A percentile compares a stretch with the other conserved stretches of the same genome.
These are phyloP conservation scores for Podospora comata DNA, from an alignment of 495 filamentous ascomycete species.

Conservation along the genomic window DNA sequence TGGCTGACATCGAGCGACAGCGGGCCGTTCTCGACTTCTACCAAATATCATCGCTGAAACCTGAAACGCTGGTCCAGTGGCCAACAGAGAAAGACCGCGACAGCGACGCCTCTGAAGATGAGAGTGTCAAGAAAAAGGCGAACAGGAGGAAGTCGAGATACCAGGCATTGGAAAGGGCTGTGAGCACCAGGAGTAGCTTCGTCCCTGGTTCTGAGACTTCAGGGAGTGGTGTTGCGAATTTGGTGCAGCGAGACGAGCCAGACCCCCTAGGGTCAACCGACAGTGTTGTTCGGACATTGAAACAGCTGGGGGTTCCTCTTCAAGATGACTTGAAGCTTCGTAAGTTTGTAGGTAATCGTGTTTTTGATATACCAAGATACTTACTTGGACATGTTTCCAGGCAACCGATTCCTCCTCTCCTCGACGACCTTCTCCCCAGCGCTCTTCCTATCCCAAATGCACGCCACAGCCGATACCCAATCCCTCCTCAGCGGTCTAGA, in stretches of 20 bases:
- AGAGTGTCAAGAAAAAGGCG: constrained; percentile 47
- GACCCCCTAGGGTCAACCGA: constrained; percentile 80
- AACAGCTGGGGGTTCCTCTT: constrained; percentile 70
- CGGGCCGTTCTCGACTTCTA: constrained; percentile 83
- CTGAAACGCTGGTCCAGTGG: constrained; percentile 61
- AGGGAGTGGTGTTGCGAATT: constrained; percentile 63
- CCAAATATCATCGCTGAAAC: constrained; percentile 74
- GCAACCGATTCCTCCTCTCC: constrained; percentile 88
- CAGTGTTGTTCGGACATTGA: constrained; percentile 79
- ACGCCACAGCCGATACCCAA: constrained; percentile 76
- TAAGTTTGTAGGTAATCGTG: constrained; percentile 38
- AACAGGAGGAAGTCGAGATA: constrained; percentile 73
- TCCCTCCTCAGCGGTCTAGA: constrained; percentile 75
- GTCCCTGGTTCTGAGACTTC: constrained; percentile 68
- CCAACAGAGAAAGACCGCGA: constrained; percentile 71
- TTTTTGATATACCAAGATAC: background rate
- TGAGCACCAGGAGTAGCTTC: constrained; percentile 61
- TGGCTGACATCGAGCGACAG: constrained; percentile 53
- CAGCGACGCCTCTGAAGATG: constrained; percentile 66
- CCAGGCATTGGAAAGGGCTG: constrained; percentile 72
- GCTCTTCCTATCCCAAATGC: constrained; percentile 86
- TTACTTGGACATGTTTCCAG: constrained; percentile 36
- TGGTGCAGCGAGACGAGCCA: constrained; percentile 83
- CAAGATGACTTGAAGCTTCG: constrained; percentile 79
- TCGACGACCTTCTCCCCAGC: constrained; percentile 93